These are phyloP conservation scores for Lepiota venenata DNA, from an alignment of 768 basidiomycete genomes.

Conservation along the genomic window DNA sequence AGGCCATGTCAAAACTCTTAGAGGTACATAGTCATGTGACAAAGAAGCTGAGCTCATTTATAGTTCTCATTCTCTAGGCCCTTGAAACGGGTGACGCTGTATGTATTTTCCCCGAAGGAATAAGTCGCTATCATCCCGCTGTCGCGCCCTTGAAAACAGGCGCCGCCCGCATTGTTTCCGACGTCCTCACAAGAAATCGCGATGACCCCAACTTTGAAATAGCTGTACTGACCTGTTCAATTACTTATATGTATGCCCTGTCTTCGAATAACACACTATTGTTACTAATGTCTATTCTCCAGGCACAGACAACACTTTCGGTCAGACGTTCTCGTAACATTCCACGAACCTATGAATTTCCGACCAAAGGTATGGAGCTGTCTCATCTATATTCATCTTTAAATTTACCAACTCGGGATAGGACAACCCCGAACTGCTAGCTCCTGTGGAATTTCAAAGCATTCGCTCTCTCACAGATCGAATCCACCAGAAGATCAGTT, in stretches of 20 bases:
- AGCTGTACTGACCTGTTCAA: slow-evolving; percentile 70
- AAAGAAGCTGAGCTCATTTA: slow-evolving; percentile 1
- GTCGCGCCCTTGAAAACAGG: slow-evolving; percentile 88
- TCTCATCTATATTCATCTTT: background rate
- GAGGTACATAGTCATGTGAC: slow-evolving; percentile 38
- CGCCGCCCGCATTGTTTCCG: slow-evolving; percentile 79
- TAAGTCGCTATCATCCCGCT: slow-evolving; percentile 82
- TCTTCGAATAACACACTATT: background rate
- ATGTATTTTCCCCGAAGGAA: slow-evolving; percentile 85
- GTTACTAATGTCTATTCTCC: slow-evolving; percentile 11
- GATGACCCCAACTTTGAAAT: slow-evolving; percentile 70
- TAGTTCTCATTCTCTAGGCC: slow-evolving; percentile 41
- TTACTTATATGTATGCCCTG: slow-evolving; percentile 69
- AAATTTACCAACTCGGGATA: slow-evolving; percentile 20
- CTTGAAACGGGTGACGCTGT: slow-evolving; percentile 75
- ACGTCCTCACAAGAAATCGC: slow-evolving; percentile 67
- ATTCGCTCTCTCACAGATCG: slow-evolving; percentile 58
- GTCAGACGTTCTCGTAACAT: slow-evolving; percentile 83
- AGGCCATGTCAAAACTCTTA: slow-evolving; percentile 65
- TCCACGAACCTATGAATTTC: slow-evolving; percentile 68
- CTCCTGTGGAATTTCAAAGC: slow-evolving; percentile 57
- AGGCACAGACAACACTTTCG: slow-evolving; percentile 88
- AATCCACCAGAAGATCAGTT: slow-evolving; percentile 67
- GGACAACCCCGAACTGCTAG: slow-evolving; percentile 70
- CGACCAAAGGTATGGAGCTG: slow-evolving; percentile 47